Evolutionary conservation across 23 red algal species (phyloP).

Genomic region (Cyanidioschyzon merolae): DNA sequence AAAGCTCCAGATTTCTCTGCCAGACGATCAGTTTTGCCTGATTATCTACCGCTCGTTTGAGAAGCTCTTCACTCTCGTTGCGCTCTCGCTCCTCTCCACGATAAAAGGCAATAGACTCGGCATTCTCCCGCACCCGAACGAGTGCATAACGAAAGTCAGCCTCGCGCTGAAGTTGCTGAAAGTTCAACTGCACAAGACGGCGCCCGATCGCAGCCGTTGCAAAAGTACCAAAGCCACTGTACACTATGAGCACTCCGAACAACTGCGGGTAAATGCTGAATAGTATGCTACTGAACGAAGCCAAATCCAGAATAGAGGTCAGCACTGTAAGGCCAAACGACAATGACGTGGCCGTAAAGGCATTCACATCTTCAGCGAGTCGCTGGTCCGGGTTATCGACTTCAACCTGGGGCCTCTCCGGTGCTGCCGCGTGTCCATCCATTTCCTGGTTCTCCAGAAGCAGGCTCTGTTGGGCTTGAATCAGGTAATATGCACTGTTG

Average conservation of each 20-base stretch:
- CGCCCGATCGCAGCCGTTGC: constrained; percentile 43
- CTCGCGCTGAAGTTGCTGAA: constrained; percentile 59
- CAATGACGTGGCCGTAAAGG: constrained; percentile 67
- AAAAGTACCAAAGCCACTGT: constrained; percentile 46
- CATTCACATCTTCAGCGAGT: constrained; percentile 65
- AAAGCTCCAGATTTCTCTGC: constrained; percentile 55
- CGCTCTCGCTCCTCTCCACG: constrained; percentile 57
- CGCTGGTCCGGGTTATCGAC: constrained; percentile 97
- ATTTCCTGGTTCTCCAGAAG: background rate
- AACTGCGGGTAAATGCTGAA: constrained; percentile 76
- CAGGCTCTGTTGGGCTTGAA: constrained; percentile 40
- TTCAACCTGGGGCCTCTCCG: background rate
- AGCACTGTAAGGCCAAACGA: constrained; percentile 58
- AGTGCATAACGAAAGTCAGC: constrained; percentile 78
- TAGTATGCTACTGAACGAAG: constrained; percentile 64
- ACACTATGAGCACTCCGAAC: constrained; percentile 58
- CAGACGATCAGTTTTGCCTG: constrained; percentile 40
- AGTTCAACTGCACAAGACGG: constrained; percentile 58
- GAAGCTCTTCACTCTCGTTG: constrained; percentile 23
- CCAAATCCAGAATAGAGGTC: constrained; percentile 60
- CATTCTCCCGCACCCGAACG: constrained; percentile 83
- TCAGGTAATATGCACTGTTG: constrained; percentile 50
- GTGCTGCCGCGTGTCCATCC: background rate
- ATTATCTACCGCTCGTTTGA: constrained; percentile 62
- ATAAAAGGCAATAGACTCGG: constrained; percentile 85